A percentile compares a stretch with the other conserved stretches of the same genome.
These are phyloP conservation scores for Chalciporus pseudorubinellus DNA, from an alignment of 768 basidiomycete genomes.

Conservation along the genomic window DNA sequence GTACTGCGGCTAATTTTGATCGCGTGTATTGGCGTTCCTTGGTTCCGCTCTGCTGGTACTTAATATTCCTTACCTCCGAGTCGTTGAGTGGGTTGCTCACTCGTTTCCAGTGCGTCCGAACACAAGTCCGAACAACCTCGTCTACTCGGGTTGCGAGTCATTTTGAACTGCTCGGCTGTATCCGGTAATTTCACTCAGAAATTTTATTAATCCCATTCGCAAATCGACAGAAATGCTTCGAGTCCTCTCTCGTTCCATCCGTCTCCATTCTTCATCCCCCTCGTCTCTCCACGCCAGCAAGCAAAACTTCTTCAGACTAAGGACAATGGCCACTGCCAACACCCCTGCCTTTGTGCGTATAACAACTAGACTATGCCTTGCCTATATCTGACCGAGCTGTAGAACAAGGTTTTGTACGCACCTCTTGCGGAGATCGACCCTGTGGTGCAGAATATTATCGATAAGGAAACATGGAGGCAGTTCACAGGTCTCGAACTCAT, in stretches of 20 bases:
- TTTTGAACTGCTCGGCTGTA: neutral
- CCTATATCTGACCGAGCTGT: conserved; percentile 3
- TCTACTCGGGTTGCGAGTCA: too few species aligned
- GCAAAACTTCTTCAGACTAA: conserved; percentile 16
- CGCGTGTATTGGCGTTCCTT: too few species aligned
- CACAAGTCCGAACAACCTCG: too few species aligned
- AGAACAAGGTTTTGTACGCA: conserved; percentile 93
- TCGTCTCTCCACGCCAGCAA: conserved; percentile 24
- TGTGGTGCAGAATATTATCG: conserved; percentile 94
- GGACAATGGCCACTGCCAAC: conserved; percentile 58
- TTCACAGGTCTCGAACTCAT: conserved; percentile 97
- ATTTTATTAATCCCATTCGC: conserved; percentile 4
- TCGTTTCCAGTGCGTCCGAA: too few species aligned
- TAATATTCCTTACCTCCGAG: too few species aligned
- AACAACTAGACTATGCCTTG: neutral
- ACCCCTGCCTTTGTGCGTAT: conserved; percentile 62
- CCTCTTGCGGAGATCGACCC: conserved; percentile 91
- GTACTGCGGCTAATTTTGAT: too few species aligned
- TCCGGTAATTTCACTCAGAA: neutral
- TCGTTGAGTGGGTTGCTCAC: too few species aligned
- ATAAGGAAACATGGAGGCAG: conserved; percentile 99
- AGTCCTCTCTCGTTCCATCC: conserved; percentile 24
- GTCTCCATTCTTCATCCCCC: conserved; percentile 24
- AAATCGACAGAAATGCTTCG: conserved; percentile 29
- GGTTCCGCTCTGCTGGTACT: too few species aligned